These are phyloP conservation scores for Zasmidium angulare DNA, from an alignment of 2,329 filamentous ascomycete species.

Conservation along the genomic window DNA sequence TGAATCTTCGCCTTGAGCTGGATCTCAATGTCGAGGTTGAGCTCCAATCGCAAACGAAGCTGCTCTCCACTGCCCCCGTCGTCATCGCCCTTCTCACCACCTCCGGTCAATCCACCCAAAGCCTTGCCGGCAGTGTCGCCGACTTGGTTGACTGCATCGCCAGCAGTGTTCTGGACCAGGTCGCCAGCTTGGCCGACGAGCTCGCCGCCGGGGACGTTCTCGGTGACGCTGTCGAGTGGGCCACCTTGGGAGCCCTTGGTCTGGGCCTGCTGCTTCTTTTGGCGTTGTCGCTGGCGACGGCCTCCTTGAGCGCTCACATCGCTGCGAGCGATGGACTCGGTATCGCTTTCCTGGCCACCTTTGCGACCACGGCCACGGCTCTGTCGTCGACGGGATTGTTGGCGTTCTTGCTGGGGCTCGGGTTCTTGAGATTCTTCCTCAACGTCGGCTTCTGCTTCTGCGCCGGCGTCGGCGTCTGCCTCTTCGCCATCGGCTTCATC, in stretches of 20 bases:
- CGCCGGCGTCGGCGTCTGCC: constrained; percentile 40
- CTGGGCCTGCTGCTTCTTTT: constrained; percentile 47
- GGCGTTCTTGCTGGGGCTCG: constrained; percentile 43
- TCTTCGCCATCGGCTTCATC: constrained; percentile 43
- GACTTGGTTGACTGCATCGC: constrained; percentile 45
- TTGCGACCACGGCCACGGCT: constrained; percentile 51
- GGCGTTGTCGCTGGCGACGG: constrained; percentile 56
- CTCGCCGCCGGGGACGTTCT: constrained; percentile 54
- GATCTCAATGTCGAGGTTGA: constrained; percentile 64
- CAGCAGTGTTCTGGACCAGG: constrained; percentile 57
- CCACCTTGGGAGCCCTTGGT: constrained; percentile 45
- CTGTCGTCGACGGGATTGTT: constrained; percentile 49
- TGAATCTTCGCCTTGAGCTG: constrained; percentile 66
- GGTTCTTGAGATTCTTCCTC: constrained; percentile 43
- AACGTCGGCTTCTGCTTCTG: constrained; percentile 37
- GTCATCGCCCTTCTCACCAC: constrained; percentile 35
- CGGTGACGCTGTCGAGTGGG: constrained; percentile 57
- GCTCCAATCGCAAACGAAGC: constrained; percentile 57
- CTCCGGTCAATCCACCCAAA: constrained; percentile 46
- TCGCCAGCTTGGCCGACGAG: constrained; percentile 54
- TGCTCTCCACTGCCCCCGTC: constrained; percentile 48
- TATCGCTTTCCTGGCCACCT: constrained; percentile 48
- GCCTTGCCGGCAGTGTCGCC: constrained; percentile 47
- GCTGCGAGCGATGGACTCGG: constrained; percentile 55
- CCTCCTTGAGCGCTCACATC: constrained; percentile 55